Conservation (phyloP, 129 eudicot genomes). For the Helianthus tuberosus region DNA sequence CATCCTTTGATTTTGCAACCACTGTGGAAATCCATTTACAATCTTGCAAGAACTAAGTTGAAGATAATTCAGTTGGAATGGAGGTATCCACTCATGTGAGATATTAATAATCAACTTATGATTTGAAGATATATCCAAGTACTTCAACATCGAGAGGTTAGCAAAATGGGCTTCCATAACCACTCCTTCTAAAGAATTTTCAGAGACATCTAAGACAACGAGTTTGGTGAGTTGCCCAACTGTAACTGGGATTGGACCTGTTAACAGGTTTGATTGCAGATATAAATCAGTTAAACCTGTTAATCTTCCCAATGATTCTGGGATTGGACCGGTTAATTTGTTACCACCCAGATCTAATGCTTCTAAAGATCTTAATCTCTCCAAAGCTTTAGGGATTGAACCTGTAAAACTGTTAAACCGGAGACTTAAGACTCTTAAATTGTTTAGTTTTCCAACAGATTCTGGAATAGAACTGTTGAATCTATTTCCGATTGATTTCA, state of each 20-base stretch:
- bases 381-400: no score
- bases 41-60: neutral
- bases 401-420: neutral
- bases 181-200: slow-evolving; percentile 18
- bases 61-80: neutral
- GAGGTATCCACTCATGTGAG: neutral
- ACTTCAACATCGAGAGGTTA: neutral
- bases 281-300: neutral
- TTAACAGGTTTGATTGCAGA: neutral
- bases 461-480: neutral
- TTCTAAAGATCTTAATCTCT: no score
- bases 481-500: neutral
- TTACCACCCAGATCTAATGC: no score
- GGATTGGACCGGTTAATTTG: neutral
- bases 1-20: slow-evolving; percentile 28
- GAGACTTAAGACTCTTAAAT: slow-evolving; percentile 12
- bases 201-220: neutral
- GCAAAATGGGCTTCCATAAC: neutral
- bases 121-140: slow-evolving; percentile 4
- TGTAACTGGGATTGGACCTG: slow-evolving; percentile 1
- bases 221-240: slow-evolving; percentile 25
- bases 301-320: neutral
- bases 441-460: neutral
- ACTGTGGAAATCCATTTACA: slow-evolving; percentile 22
- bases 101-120: neutral